phyloP scores from a whole-genome alignment of 2,329 filamentous ascomycete genomes.

The Nothopassalora personata region DNA sequence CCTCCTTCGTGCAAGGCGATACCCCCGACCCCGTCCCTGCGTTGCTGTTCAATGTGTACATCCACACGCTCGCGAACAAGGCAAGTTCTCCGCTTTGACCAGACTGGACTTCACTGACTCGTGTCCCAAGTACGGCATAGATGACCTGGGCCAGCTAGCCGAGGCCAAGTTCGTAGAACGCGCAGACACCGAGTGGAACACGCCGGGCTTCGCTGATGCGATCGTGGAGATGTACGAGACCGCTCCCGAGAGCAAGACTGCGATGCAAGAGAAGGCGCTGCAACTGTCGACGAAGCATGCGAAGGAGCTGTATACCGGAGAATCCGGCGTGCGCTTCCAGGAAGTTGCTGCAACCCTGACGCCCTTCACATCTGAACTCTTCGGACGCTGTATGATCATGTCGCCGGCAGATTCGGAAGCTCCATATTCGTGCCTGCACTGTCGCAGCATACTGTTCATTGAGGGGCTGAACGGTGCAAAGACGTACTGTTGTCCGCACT shows the following conservation, averaged over 20 bases:
- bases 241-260: background rate
- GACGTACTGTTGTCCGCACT: no score
- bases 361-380: background rate
- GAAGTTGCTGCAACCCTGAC: background rate
- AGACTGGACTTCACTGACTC: background rate
- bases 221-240: slow-evolving; percentile 6
- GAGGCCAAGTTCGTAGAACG: background rate
- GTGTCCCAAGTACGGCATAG: slow-evolving; percentile 3
- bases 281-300: background rate
- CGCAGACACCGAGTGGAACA: background rate
- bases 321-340: background rate
- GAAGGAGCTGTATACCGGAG: background rate
- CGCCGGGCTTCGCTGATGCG: background rate
- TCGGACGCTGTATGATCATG: background rate
- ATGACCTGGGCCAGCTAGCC: no score
- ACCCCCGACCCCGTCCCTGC: background rate
- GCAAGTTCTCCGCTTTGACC: background rate
- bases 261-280: background rate
- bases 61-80: slow-evolving; percentile 7
- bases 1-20: background rate
- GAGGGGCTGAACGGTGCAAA: no score
- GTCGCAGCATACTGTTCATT: no score
- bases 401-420: no score
- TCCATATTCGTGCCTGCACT: no score
- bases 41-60: background rate